Base-by-base conservation (phyloP, 352 stramenopile genomes). In the Thraustochytrium sp. region DNA sequence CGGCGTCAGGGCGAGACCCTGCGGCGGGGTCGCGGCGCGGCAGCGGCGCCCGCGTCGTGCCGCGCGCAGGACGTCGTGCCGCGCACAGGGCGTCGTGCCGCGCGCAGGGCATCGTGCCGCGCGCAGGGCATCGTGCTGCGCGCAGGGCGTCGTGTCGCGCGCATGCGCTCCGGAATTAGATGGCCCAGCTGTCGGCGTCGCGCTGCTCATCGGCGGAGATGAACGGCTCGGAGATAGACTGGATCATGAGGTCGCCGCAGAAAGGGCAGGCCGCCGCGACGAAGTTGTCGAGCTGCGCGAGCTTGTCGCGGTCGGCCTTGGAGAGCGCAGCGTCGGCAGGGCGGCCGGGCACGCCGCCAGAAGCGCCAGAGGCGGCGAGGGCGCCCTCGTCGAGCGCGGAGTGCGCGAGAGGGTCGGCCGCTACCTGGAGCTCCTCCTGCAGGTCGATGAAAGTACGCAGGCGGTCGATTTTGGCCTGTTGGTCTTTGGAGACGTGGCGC, bases 181-280 rank as follows among this genome's bases (percentile, higher is more conserved):
- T 51, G 21, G 64, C 75, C 85, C 85, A 88, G 4, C 42, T 23
- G 21, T 56, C 59, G 3, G 82, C 84, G 44, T 90, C 85, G 42
- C 86, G 85, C 54, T 96, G 90, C 82, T 97, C 93, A 56, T 96
- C 91, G 9, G 91, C 88, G 31, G 91, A 92, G 85, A 98, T 94
- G 78, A 98, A 95, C 34, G 93, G 92, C 82, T 91, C 86, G 84
- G 95, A 91, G 80, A 98, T 95, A 61, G 92, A 97, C 86, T 97
- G 94, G 86, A 98, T 97, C 94, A 98, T 98, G 26, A 96, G 91
- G 85, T 97, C 92, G 49, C 94, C 93, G 85, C 94, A 98, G 82
- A 97, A 95, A 84, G 96, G 92, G 85, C 94, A 98, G 87, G 97
- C 94, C 51, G 93, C 95, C 34, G 94, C 93, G 46, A 98, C 92